Percentiles rank a stretch among this genome's conserved stretches.
phyloP scores from a whole-genome alignment of 805 yeast genomes.

The Wickerhamiella lipophila region DNA sequence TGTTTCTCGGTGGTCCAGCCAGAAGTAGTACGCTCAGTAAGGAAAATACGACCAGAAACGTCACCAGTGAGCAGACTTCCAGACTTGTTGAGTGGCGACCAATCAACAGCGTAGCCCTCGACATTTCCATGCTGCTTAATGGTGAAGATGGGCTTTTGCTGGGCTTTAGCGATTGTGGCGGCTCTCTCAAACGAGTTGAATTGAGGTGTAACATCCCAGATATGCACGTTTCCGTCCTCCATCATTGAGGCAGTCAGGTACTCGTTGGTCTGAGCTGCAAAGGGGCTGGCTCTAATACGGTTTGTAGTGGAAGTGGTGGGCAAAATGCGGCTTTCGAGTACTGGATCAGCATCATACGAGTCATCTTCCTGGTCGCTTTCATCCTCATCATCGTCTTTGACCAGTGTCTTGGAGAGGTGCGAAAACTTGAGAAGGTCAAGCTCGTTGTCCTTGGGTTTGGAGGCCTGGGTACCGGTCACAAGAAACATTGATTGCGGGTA shows the following conservation, averaged over 20 bases:
- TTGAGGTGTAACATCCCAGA: slow-evolving; percentile 73
- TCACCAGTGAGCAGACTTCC: slow-evolving; percentile 87
- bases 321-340: slow-evolving; percentile 72
- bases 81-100: slow-evolving; percentile 76
- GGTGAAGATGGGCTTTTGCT: slow-evolving; percentile 72
- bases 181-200: slow-evolving; percentile 76
- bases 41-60: slow-evolving; percentile 65
- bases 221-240: slow-evolving; percentile 79
- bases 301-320: slow-evolving; percentile 76
- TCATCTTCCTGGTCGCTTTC: slow-evolving; percentile 64
- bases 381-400: slow-evolving; percentile 62
- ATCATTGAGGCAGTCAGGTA: slow-evolving; percentile 76
- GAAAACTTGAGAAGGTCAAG: slow-evolving; percentile 71
- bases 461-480: slow-evolving; percentile 90
- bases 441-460: slow-evolving; percentile 77
- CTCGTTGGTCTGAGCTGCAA: slow-evolving; percentile 59
- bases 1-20: slow-evolving; percentile 76
- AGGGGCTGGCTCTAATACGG: slow-evolving; percentile 74
- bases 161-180: slow-evolving; percentile 68
- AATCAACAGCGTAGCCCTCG: slow-evolving; percentile 96
- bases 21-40: slow-evolving; percentile 63
- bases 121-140: slow-evolving; percentile 77
- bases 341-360: slow-evolving; percentile 65
- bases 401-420: slow-evolving; percentile 70
- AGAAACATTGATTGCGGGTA: slow-evolving; percentile 80